Evolutionary conservation across 257 asterid species (phyloP).

Genomic region (Ballota nigra): DNA sequence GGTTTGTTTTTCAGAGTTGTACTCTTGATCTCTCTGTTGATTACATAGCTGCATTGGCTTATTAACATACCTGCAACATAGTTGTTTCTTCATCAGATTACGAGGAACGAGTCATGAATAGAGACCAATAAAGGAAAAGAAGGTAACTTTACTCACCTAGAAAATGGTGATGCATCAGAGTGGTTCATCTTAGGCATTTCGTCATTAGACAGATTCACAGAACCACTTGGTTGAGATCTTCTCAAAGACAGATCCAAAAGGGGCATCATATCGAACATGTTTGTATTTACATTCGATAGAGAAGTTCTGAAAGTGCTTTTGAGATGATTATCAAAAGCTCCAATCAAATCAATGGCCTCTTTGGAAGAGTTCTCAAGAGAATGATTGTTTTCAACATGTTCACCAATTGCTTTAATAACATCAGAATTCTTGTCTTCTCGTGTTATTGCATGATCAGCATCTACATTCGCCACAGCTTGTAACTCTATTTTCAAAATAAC

Average conservation of each 20-base stretch:
- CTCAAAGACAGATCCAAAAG: slow-evolving; percentile 71
- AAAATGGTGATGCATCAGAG: slow-evolving; percentile 89
- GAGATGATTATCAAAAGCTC: slow-evolving; percentile 62
- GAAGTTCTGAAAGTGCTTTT: slow-evolving; percentile 35
- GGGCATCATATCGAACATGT: slow-evolving; percentile 50
- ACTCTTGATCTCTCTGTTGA: slow-evolving; percentile 44
- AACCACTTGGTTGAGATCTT: slow-evolving; percentile 51
- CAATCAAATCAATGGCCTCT: slow-evolving; percentile 86
- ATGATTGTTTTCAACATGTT: slow-evolving; percentile 32
- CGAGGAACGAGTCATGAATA: not conserved
- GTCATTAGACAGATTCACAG: slow-evolving; percentile 46
- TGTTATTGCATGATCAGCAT: slow-evolving; percentile 21
- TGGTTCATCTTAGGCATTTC: slow-evolving; percentile 60
- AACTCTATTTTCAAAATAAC: slow-evolving; percentile 27
- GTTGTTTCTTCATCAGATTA: slow-evolving; percentile 16
- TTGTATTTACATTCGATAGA: slow-evolving; percentile 34
- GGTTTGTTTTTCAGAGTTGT: slow-evolving; percentile 36
- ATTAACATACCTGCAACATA: slow-evolving; percentile 63
- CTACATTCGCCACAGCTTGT: slow-evolving; percentile 20
- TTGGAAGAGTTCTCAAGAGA: slow-evolving; percentile 29
- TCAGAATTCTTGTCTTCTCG: slow-evolving; percentile 32
- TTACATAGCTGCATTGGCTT: slow-evolving; percentile 43
- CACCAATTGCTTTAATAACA: slow-evolving; percentile 19
- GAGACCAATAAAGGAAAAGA: not conserved
- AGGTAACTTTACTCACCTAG: slow-evolving; percentile 54